A percentile compares a stretch with the other conserved stretches of the same genome.
phyloP scores from a whole-genome alignment of 139 green algal species.

The Tetradesmus lagerheimii region DNA sequence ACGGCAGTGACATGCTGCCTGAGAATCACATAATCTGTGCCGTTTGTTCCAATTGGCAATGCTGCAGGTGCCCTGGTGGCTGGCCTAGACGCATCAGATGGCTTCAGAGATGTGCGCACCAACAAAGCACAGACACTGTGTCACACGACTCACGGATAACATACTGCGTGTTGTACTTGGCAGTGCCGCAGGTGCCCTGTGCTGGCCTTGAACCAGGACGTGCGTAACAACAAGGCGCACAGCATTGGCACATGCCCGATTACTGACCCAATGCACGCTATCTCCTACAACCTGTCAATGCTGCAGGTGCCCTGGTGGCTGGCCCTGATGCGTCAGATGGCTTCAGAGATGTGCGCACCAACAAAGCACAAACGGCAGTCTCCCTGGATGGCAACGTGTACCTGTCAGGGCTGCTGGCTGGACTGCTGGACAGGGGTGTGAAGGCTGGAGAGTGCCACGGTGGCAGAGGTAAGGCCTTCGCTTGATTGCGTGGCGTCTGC shows the following conservation, averaged over 20 bases:
- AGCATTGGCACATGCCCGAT: no score
- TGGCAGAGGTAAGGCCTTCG: neutral
- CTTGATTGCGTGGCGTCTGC: neutral
- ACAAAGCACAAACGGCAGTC: neutral
- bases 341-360: neutral
- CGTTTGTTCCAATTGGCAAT: no score
- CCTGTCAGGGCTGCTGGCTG: slow-evolving; percentile 4
- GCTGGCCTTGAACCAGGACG: no score
- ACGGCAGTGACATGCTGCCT: no score
- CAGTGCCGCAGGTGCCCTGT: no score
- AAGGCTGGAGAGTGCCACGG: neutral
- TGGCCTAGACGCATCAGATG: neutral
- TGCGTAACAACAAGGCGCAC: no score
- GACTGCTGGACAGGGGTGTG: neutral
- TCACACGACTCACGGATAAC: no score
- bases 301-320: neutral
- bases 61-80: neutral
- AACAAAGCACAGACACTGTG: neutral
- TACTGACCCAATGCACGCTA: no score
- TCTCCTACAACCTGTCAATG: neutral
- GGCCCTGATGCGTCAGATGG: neutral
- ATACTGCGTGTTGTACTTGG: no score
- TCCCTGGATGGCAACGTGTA: neutral
- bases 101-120: neutral
- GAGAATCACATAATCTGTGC: no score